Conservation (phyloP, 192 early-diverging fungal genomes). For the Rhizoclosmatium sp. region DNA sequence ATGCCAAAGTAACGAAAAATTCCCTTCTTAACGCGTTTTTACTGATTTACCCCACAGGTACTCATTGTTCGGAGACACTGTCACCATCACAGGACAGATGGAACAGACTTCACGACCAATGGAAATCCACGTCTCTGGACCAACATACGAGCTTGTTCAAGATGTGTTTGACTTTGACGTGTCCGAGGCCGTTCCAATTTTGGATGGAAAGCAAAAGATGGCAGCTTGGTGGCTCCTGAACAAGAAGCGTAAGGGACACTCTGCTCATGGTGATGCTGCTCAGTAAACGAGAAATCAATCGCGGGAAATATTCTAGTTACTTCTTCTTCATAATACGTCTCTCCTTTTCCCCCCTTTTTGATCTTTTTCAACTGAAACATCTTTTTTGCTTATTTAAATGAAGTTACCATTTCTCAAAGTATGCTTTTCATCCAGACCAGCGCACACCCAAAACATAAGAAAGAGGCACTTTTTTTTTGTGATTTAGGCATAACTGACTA, state of each 20-base stretch:
- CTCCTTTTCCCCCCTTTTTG: no score
- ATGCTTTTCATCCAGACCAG: no score
- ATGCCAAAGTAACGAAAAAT: conserved; percentile 49
- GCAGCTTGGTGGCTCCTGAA: conserved; percentile 50
- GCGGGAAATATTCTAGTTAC: no score
- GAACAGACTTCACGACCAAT: conserved; percentile 55
- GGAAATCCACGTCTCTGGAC: conserved; percentile 47
- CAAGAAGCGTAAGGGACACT: conserved; percentile 14
- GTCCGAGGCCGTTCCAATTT: conserved; percentile 31
- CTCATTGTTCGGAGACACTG: conserved; percentile 55
- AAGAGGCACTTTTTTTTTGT: no score
- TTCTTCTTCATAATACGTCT: no score
- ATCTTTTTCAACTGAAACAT: no score
- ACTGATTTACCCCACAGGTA: conserved; percentile 16
- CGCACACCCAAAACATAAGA: no score
- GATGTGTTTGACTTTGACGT: conserved; percentile 39
- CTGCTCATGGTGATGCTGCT: no score
- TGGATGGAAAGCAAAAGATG: conserved; percentile 41
- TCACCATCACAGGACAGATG: conserved; percentile 52
- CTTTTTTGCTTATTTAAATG: no score
- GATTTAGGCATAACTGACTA: no score
- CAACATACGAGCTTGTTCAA: conserved; percentile 48
- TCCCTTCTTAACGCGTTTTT: not conserved
- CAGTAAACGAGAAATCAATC: no score
- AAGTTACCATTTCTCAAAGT: no score